Evolutionary conservation across 2,329 filamentous ascomycete genomes (phyloP).

Genomic region (Teratosphaeria destructans): DNA sequence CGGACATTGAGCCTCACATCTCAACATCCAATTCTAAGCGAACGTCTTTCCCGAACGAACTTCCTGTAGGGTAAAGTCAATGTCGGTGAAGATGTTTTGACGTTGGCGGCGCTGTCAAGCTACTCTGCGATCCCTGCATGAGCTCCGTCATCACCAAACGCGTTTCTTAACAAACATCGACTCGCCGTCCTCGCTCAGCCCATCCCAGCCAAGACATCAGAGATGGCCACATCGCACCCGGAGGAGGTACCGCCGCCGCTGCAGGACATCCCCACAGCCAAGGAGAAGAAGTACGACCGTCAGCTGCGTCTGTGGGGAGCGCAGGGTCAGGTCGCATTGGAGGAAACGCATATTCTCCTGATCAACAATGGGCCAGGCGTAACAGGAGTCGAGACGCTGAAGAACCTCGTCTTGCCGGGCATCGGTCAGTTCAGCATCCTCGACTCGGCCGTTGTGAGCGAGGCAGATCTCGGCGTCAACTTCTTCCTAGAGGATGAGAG

Average conservation of each 20-base stretch:
- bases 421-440: constrained; percentile 87
- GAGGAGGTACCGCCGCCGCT: constrained; percentile 33
- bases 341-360: constrained; percentile 82
- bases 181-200: not conserved
- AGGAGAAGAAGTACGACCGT: constrained; percentile 70
- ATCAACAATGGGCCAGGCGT: constrained; percentile 81
- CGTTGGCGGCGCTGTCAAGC: not conserved
- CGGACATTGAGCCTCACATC: not conserved
- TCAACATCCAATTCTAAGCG: not conserved
- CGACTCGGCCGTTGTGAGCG: constrained; percentile 65
- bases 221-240: not conserved
- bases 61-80: not conserved
- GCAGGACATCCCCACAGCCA: constrained; percentile 45
- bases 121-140: not conserved
- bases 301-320: constrained; percentile 94
- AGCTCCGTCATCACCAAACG: not conserved
- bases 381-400: constrained; percentile 80
- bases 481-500: constrained; percentile 83
- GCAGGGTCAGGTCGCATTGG: constrained; percentile 78
- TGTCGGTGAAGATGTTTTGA: not conserved
- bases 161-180: not conserved
- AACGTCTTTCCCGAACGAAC: too few species aligned
- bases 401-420: constrained; percentile 92
- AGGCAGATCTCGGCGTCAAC: constrained; percentile 84
- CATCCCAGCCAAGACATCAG: constrained; percentile 9